phyloP scores from a whole-genome alignment of 2,329 filamentous ascomycete species.

The Sporothrix humicola region DNA sequence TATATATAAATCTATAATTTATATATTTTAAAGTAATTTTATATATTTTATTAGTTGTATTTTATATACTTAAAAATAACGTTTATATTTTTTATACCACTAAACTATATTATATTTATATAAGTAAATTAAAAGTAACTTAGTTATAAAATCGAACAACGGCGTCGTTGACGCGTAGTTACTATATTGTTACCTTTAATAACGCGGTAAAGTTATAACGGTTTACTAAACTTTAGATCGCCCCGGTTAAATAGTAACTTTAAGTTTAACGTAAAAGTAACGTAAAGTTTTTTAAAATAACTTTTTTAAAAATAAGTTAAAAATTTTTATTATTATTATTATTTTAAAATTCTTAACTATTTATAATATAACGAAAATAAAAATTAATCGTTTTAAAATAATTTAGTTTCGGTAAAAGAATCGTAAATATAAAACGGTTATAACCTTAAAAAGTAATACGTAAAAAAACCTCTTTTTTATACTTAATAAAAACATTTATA shows the following conservation, averaged over 20 bases:
- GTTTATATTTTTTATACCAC: not conserved
- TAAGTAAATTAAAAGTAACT: not conserved
- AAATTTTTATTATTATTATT: slow-evolving; percentile 89
- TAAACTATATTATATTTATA: not conserved
- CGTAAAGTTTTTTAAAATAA: too few relatives aligned
- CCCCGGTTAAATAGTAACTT: too few relatives aligned
- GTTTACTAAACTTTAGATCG: too few relatives aligned
- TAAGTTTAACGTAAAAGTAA: too few relatives aligned
- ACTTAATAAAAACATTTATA: slow-evolving; percentile 91
- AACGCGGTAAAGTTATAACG: slow-evolving; percentile 96
- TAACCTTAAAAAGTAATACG: slow-evolving; percentile 67
- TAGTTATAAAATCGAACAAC: not conserved
- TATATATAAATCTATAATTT: too few relatives aligned
- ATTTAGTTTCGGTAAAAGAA: slow-evolving; percentile 87
- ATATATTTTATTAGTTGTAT: slow-evolving; percentile 6
- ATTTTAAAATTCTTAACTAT: slow-evolving; percentile 92
- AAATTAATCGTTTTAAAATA: slow-evolving; percentile 94
- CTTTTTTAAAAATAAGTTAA: slow-evolving; percentile 89
- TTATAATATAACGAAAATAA: slow-evolving; percentile 85
- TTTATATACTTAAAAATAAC: not conserved
- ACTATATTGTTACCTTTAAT: slow-evolving; percentile 76
- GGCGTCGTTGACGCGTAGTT: not conserved
- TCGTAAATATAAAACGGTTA: slow-evolving; percentile 91
- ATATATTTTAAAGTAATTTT: too few relatives aligned
- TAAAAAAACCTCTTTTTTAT: slow-evolving; percentile 74